A percentile compares a stretch with the other conserved stretches of the same genome.
Evolutionary conservation across 805 yeast genomes (phyloP).

Genomic region (Spathaspora arborariae): DNA sequence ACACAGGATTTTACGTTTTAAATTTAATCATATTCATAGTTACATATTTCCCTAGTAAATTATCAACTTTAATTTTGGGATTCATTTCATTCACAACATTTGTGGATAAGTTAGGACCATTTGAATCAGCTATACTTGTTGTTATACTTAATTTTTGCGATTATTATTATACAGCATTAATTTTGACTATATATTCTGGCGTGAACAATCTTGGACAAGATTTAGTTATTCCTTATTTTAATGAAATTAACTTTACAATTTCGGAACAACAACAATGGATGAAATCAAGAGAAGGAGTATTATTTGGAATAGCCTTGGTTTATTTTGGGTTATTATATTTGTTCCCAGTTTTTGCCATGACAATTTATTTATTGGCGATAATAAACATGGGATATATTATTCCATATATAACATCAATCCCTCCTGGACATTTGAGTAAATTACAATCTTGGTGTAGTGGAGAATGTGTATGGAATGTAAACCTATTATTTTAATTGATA

Average conservation of each 20-base stretch:
- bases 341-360: slow-evolving; percentile 44
- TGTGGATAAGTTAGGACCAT: slow-evolving; percentile 43
- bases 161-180: slow-evolving; percentile 25
- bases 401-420: slow-evolving; percentile 50
- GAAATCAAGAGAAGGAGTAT: slow-evolving; percentile 49
- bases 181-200: slow-evolving; percentile 46
- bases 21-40: slow-evolving; percentile 15
- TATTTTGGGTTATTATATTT: slow-evolving; percentile 38
- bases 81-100: slow-evolving; percentile 41
- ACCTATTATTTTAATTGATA: slow-evolving; percentile 14
- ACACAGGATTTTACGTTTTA: slow-evolving; percentile 15
- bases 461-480: slow-evolving; percentile 30
- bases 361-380: slow-evolving; percentile 51
- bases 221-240: slow-evolving; percentile 49
- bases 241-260: slow-evolving; percentile 40
- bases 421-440: slow-evolving; percentile 21
- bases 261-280: slow-evolving; percentile 48
- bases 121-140: slow-evolving; percentile 39
- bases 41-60: slow-evolving; percentile 13
- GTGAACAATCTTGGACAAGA: slow-evolving; percentile 41
- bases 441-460: slow-evolving; percentile 29
- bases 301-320: slow-evolving; percentile 53
- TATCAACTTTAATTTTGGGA: slow-evolving; percentile 43
- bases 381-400: slow-evolving; percentile 50
- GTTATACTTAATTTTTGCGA: slow-evolving; percentile 34